A percentile compares a stretch with the other conserved stretches of the same genome.
These are phyloP conservation scores for Marasmius tenuissimus DNA, from an alignment of 1,284 basidiomycete species.

Conservation along the genomic window DNA sequence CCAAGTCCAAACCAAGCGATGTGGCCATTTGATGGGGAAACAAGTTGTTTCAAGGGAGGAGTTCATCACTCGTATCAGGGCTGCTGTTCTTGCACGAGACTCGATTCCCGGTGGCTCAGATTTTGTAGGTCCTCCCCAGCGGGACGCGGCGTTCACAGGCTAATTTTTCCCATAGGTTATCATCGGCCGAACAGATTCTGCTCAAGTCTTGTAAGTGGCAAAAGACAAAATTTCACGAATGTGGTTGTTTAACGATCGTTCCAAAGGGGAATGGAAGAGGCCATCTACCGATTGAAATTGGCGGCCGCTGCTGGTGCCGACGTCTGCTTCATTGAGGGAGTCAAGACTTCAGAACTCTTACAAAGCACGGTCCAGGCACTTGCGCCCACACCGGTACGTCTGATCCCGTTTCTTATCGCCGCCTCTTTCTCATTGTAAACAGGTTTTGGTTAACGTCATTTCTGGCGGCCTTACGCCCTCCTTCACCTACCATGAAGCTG, in stretches of 20 bases:
- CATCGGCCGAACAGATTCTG: conserved; percentile 82
- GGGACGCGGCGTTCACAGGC: neutral
- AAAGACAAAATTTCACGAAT: neutral
- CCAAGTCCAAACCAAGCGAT: conserved; percentile 82
- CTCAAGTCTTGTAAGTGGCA: conserved; percentile 54
- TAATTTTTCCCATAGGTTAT: conserved; percentile 42
- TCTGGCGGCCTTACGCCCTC: conserved; percentile 75
- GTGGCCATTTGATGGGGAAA: conserved; percentile 80
- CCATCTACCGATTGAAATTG: conserved; percentile 64
- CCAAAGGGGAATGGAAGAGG: conserved; percentile 73
- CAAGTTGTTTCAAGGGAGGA: conserved; percentile 74
- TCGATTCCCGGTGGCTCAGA: conserved; percentile 71
- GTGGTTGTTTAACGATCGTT: neutral
- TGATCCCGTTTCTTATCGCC: neutral
- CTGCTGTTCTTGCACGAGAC: conserved; percentile 73
- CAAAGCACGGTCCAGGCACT: conserved; percentile 63
- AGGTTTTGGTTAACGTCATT: conserved; percentile 71
- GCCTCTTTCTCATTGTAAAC: neutral
- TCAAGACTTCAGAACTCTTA: conserved; percentile 67
- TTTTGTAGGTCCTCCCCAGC: conserved; percentile 35
- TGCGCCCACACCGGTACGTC: conserved; percentile 59
- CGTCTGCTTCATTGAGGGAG: conserved; percentile 85
- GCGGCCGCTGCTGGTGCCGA: conserved; percentile 78
- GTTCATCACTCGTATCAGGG: conserved; percentile 74
- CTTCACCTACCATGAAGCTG: conserved; percentile 68